Evolutionary conservation across 129 eudicot genomes (phyloP).

Genomic region (Scalesia atractyloides): DNA sequence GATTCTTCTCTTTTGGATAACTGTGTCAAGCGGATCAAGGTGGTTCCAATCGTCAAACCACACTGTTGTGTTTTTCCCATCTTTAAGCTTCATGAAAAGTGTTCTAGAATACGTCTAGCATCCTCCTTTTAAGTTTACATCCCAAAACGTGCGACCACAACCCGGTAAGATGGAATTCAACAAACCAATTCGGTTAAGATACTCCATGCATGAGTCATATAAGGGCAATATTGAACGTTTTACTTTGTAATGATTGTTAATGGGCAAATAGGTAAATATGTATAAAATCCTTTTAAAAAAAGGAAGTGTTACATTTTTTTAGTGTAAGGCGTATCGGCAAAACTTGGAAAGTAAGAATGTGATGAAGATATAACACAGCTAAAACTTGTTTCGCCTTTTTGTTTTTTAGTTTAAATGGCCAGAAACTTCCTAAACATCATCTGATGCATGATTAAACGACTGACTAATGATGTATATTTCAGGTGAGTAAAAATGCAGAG

Average conservation of each 20-base stretch:
- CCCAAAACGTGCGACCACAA: too few species aligned
- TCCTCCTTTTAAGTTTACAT: too few species aligned
- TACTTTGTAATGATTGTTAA: constrained; percentile 5
- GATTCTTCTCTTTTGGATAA: too few species aligned
- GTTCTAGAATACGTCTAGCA: too few species aligned
- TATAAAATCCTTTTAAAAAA: background rate
- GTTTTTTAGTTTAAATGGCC: constrained; percentile 6
- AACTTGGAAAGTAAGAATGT: background rate
- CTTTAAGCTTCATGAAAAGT: too few species aligned
- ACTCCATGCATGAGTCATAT: too few species aligned
- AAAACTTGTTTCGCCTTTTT: background rate
- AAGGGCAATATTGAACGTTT: too few species aligned
- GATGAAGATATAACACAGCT: constrained; percentile 16
- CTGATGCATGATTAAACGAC: background rate
- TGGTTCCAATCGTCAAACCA: too few species aligned
- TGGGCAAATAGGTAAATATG: background rate
- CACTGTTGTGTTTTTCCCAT: too few species aligned
- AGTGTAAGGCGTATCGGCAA: background rate
- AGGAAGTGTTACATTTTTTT: background rate
- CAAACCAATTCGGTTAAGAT: too few species aligned
- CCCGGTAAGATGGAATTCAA: too few species aligned
- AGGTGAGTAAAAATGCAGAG: constrained; percentile 87
- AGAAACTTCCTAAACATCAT: constrained; percentile 3
- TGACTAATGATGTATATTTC: constrained; percentile 26
- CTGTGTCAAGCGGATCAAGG: too few species aligned